Base-by-base conservation (phyloP, 2,329 filamentous ascomycete genomes). In the Fusarium camptoceras region DNA sequence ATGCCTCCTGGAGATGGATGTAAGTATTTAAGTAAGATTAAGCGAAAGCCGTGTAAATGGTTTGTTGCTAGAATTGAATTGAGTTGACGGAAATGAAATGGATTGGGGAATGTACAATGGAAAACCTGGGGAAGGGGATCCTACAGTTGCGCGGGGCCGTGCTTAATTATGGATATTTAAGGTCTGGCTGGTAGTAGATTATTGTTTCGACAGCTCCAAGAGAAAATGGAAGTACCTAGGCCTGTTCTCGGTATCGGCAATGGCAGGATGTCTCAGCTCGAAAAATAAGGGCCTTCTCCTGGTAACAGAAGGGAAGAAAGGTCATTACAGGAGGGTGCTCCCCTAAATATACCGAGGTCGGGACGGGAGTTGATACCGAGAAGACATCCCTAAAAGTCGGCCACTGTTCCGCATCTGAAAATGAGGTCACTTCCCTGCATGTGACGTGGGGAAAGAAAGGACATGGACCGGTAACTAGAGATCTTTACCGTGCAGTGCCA, bases 401-500 rank as follows among this genome's bases (percentile, higher is more conserved):
- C 44, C 54, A 60, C 56, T 59, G 64, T 70, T 73, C 68, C 71
- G 66, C 69, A 70, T 68, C 66, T 72, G 66, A 72, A 60, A 70
- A 74, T 75, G 74, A 76, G 64, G 73, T 75, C 74, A 76, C 51
- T 47, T 65, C 53, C 55, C 64, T 53, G 69, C 74, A 76, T 76
- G 74, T 76, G 74, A 76, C 60, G 71, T 73, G 68, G 71, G 68
- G 68, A 62, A 63, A 48, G 44, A 46, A 66, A 27, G 42, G n/a
- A 39, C 49, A 59, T 55, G 31, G 20, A 24, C 41, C 34, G 56
- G 57, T 34, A 65, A 20, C 50, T 53, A 50, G 15, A 58, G 39
- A 58, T 49, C 56, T 54, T 64, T 64, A 25, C 58, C 53, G 54
- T 20, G 6, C 16, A 25, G 6, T 49, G 24, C 20, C 25, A 30